Base-by-base conservation (phyloP, 495 filamentous ascomycete species). In the Neurospora sp. region DNA sequence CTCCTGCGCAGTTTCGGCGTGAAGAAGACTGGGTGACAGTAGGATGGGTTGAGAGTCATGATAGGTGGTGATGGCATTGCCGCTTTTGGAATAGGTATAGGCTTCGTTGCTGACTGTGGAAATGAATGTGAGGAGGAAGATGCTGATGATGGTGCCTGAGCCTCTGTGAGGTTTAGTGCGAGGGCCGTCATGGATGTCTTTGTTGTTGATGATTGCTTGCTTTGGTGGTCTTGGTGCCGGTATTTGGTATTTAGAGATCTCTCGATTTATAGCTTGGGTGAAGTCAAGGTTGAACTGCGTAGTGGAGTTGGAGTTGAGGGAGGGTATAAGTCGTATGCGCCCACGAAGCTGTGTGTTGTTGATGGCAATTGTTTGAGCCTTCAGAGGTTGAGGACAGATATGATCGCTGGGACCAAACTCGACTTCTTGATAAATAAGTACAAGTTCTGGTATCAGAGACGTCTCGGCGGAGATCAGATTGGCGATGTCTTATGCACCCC, bases 21-120 rank as follows among this genome's bases (percentile, higher is more conserved):
- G 78, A 89, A 89, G 78, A 90, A 89, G 7, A 88, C 87, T 6
- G 88, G 88, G 72, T 90, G 87, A 35, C 84, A 76, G 42, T 79
- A 81, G 1, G 87, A 82, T 31, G 84, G 73, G 77, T 87, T 82
- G 74, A 22, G 69, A 7, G 40, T 38, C 37, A 70, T 70, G 8
- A 8, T 48, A 70, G 35, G 27, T 40, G 40, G 69, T 31, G 61
- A 68, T 17, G 48, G 38, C 37, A 44, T 38, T 39, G n/a, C 42
- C 0, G 38, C 3, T 10, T 39, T 59, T 27, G 22, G 69, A 35
- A 48, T 5, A 42, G 72, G 1, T 1, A 69, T 45, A 31, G 17
- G 6, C 8, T 40, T 35, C 39, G 41, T 35, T 14, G 1, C 8
- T 40, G 69, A 8, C 45, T 69, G 45, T 45, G 40, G 9, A 2